A percentile compares a stretch with the other conserved stretches of the same genome.
These are phyloP conservation scores for Grifola frondosa DNA, from an alignment of 1,284 basidiomycete genomes.

Conservation along the genomic window DNA sequence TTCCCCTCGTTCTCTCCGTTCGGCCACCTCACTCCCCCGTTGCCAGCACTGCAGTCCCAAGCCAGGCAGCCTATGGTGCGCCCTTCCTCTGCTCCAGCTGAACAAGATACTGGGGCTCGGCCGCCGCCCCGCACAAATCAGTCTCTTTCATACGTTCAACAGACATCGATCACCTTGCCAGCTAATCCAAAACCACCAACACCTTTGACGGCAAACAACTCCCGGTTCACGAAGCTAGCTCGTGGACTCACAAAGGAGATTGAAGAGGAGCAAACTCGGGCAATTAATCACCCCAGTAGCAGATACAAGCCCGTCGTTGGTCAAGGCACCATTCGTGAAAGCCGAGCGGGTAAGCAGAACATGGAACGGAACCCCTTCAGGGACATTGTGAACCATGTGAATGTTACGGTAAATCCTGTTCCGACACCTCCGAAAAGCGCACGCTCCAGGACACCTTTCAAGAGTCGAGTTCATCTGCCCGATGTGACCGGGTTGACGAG, in stretches of 20 bases:
- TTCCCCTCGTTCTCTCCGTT: constrained; percentile 20
- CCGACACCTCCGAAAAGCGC: constrained; percentile 10
- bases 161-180: too few species aligned
- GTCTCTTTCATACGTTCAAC: constrained; percentile 21
- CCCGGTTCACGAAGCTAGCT: constrained; percentile 60
- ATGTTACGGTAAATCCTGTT: neutral
- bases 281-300: constrained; percentile 6
- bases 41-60: constrained; percentile 1
- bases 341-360: constrained; percentile 13
- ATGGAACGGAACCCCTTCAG: constrained; percentile 21
- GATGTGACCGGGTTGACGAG: constrained; percentile 79
- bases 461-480: constrained; percentile 53
- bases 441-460: constrained; percentile 22
- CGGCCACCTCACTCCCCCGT: constrained; percentile 4
- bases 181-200: too few species aligned
- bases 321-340: constrained; percentile 24
- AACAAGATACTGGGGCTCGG: too few species aligned
- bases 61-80: too few species aligned
- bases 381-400: constrained; percentile 16
- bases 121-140: constrained; percentile 17
- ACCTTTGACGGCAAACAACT: constrained; percentile 35
- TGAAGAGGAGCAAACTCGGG: constrained; percentile 38
- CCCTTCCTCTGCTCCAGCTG: neutral
- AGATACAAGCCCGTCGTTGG: constrained; percentile 7
- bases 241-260: constrained; percentile 54